Evolutionary conservation across 2,329 filamentous ascomycete species (phyloP).

Genomic region (Fusarium siculi): DNA sequence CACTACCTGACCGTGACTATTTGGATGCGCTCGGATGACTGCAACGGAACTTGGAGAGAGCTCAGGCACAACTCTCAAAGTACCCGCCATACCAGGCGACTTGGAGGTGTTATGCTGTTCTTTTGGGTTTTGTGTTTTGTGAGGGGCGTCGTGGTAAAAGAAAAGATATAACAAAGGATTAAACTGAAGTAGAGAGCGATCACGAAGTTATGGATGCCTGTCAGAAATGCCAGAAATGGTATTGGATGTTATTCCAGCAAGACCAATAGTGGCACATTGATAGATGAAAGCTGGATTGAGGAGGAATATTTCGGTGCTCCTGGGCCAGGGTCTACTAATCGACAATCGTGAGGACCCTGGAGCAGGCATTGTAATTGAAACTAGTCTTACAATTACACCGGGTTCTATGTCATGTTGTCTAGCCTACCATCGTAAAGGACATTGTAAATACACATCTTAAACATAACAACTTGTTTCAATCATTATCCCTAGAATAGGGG

Average conservation of each 20-base stretch:
- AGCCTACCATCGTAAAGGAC: not conserved
- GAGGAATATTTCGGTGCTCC: not conserved
- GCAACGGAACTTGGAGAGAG: not conserved
- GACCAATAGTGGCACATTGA: not conserved
- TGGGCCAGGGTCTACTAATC: not conserved
- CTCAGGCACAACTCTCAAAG: not conserved
- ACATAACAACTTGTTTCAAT: not conserved
- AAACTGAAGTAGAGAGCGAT: not conserved
- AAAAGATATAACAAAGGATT: not conserved
- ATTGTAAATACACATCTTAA: not conserved
- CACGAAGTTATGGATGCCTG: rapidly evolving
- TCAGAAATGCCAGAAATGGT: not conserved
- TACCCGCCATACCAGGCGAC: not conserved
- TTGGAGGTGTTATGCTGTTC: not conserved
- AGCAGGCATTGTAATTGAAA: not conserved
- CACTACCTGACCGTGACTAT: not conserved
- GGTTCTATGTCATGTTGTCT: not conserved
- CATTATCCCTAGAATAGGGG: not conserved
- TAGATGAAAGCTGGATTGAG: not conserved
- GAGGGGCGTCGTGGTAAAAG: not conserved
- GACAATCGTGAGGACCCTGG: not conserved
- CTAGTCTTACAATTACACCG: not conserved
- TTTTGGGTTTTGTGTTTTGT: not conserved
- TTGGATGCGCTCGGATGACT: not conserved
- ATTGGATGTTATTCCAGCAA: not conserved